A percentile compares a stretch with the other conserved stretches of the same genome.
These are phyloP conservation scores for Salix udensis DNA, from an alignment of 345 rosid genomes.

Conservation along the genomic window DNA sequence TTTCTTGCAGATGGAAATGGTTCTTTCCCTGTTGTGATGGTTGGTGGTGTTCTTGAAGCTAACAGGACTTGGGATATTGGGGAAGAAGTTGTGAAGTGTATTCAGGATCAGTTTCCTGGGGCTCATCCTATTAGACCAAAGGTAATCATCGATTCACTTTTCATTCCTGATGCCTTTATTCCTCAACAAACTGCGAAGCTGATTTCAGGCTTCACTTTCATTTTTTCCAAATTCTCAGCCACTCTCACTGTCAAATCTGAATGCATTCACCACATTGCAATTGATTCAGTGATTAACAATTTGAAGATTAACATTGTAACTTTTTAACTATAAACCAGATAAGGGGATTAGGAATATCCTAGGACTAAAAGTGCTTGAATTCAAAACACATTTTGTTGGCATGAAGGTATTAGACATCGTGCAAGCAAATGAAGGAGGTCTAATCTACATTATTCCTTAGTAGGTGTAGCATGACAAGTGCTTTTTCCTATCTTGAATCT, in stretches of 20 bases:
- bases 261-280: neutral
- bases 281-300: neutral
- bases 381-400: neutral
- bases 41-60: conserved; percentile 71
- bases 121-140: conserved; percentile 52
- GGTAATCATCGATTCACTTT: conserved; percentile 31
- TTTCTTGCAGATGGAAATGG: conserved; percentile 49
- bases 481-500: neutral
- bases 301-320: neutral
- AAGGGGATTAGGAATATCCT: neutral
- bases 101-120: conserved; percentile 45
- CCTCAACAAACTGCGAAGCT: neutral
- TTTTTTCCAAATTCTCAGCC: neutral
- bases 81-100: conserved; percentile 48
- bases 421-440: neutral
- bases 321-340: neutral
- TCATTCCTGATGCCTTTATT: neutral
- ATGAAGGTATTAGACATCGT: neutral
- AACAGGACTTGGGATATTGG: conserved; percentile 66
- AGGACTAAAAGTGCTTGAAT: neutral
- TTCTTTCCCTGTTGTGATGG: conserved; percentile 68
- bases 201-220: neutral
- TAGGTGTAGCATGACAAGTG: neutral
- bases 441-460: neutral
- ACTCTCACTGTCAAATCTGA: neutral